Conservation (phyloP, 345 rosid species). For the Populus ilicifolia region DNA sequence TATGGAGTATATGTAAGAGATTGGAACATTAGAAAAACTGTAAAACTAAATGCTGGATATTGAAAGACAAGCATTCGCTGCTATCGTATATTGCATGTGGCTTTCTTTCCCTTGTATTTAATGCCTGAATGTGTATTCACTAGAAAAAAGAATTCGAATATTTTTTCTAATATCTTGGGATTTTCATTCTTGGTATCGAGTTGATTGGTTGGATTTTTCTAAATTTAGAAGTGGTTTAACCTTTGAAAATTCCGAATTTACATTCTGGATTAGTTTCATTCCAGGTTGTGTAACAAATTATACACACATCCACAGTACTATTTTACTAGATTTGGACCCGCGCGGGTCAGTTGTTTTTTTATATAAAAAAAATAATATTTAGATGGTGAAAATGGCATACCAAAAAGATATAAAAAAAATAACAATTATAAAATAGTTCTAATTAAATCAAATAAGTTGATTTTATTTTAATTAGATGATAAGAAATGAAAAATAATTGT, state of each 20-base stretch:
- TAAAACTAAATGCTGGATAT: neutral
- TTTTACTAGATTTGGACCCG: too few relatives aligned
- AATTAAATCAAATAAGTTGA: fast-evolving
- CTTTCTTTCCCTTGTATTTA: neutral
- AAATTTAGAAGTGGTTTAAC: neutral
- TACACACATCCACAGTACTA: neutral
- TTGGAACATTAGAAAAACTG: neutral
- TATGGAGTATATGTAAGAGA: neutral
- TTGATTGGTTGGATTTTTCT: neutral
- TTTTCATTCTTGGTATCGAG: neutral
- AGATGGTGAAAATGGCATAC: fast-evolving
- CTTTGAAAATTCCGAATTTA: neutral
- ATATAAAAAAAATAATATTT: too few relatives aligned
- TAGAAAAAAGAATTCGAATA: too few relatives aligned
- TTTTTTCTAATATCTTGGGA: neutral
- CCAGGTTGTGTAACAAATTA: neutral
- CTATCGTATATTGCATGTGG: neutral
- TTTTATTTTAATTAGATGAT: too few relatives aligned
- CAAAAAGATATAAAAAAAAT: too few relatives aligned
- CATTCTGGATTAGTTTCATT: neutral
- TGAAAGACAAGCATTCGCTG: neutral
- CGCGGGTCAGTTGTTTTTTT: too few relatives aligned
- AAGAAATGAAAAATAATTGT: fast-evolving
- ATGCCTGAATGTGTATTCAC: neutral
- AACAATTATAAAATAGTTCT: too few relatives aligned